These are phyloP conservation scores for Komagataella phaffii DNA, from an alignment of 805 yeast genomes.

Conservation along the genomic window DNA sequence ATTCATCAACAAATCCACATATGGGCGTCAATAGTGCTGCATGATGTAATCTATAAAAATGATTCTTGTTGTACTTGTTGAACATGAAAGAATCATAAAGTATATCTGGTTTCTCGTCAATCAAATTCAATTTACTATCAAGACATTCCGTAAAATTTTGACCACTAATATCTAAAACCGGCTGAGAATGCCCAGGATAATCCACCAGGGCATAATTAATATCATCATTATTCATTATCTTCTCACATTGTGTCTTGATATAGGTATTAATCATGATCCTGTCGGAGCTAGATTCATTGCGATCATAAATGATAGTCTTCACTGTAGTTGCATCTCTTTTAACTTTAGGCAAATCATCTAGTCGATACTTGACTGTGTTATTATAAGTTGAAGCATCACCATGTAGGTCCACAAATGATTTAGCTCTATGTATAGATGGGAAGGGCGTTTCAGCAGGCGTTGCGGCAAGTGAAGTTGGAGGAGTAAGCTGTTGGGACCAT, in stretches of 20 bases:
- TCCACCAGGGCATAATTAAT: neutral
- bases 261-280: constrained; percentile 1
- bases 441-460: neutral
- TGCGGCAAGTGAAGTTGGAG: neutral
- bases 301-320: neutral
- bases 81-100: constrained; percentile 31
- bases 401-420: neutral
- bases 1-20: constrained; percentile 30
- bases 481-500: constrained; percentile 9
- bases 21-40: constrained; percentile 5
- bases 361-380: neutral
- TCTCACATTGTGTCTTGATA: constrained; percentile 5
- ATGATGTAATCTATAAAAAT: neutral
- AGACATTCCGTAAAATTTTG: constrained; percentile 1
- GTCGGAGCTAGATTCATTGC: neutral
- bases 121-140: constrained; percentile 1
- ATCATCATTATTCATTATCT: constrained; percentile 5
- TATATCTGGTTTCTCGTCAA: neutral
- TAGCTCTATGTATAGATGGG: neutral
- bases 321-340: neutral
- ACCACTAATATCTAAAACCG: neutral
- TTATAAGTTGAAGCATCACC: neutral
- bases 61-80: constrained; percentile 45
- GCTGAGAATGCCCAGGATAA: neutral
- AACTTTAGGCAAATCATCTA: neutral